Evolutionary conservation across 176 grass and related monocot genomes (phyloP).

Genomic region (Pontederia paniculata): DNA sequence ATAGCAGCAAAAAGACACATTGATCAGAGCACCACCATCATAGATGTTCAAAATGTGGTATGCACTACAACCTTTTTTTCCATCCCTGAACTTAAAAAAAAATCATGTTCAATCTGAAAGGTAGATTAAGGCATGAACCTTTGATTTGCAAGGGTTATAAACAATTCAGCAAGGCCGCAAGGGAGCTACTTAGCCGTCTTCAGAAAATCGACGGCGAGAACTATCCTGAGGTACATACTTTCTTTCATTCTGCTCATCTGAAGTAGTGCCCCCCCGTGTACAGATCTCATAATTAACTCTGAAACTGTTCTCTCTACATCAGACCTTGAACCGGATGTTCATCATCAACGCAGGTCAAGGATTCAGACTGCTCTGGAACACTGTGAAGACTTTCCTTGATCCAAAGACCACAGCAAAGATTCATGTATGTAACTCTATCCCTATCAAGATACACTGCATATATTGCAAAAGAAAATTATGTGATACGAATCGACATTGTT

Average conservation of each 20-base stretch:
- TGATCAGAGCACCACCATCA: constrained; percentile 94
- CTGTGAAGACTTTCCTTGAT: constrained; percentile 91
- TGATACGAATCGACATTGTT: constrained; percentile 15
- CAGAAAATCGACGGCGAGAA: constrained; percentile 94
- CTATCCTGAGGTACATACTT: constrained; percentile 71
- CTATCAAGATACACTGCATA: neutral
- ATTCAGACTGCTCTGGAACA: constrained; percentile 87
- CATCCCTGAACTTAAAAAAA: neutral
- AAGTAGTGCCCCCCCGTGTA: neutral
- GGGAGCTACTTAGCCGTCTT: constrained; percentile 75
- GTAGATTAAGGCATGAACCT: neutral
- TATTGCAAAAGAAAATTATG: neutral
- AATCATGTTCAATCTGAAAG: neutral
- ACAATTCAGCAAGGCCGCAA: constrained; percentile 89
- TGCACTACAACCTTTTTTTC: neutral
- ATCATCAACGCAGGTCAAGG: constrained; percentile 96
- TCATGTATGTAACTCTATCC: constrained; percentile 26
- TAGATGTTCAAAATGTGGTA: constrained; percentile 98
- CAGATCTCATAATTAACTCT: constrained; percentile 5
- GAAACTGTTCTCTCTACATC: constrained; percentile 13
- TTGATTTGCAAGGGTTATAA: constrained; percentile 49
- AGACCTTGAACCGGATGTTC: constrained; percentile 95
- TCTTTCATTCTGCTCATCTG: neutral
- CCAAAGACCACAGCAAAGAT: constrained; percentile 98
- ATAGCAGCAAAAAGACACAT: constrained; percentile 76